Evolutionary conservation across 805 yeast genomes (phyloP).

Genomic region (Starmerella bombicola): DNA sequence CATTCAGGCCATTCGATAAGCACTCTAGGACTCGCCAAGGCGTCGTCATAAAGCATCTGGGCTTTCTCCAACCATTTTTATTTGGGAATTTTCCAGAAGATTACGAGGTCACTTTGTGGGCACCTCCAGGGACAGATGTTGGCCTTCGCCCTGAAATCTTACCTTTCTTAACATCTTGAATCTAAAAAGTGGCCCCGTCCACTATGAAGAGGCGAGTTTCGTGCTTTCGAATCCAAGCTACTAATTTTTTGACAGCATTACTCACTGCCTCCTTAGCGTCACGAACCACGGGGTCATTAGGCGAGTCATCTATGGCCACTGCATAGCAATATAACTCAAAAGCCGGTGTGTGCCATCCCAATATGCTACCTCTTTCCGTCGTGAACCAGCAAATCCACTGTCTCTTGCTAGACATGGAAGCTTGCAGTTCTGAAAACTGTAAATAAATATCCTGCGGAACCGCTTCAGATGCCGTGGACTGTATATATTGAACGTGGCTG

Average conservation of each 20-base stretch:
- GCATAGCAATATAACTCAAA: constrained; percentile 54
- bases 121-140: constrained; percentile 22
- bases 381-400: constrained; percentile 23
- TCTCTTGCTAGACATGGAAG: constrained; percentile 25
- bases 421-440: constrained; percentile 30
- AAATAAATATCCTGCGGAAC: constrained; percentile 1
- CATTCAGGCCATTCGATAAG: constrained; percentile 9
- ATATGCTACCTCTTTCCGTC: constrained; percentile 21
- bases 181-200: constrained; percentile 54
- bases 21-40: constrained; percentile 18
- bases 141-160: constrained; percentile 21
- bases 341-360: constrained; percentile 45
- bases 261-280: constrained; percentile 45
- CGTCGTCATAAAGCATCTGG: constrained; percentile 27
- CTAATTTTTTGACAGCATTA: constrained; percentile 48
- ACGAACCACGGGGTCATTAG: too few species aligned
- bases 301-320: constrained; percentile 31
- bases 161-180: constrained; percentile 7
- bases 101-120: constrained; percentile 21
- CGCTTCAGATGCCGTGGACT: constrained; percentile 20
- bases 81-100: constrained; percentile 26
- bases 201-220: constrained; percentile 59
- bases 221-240: constrained; percentile 64
- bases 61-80: constrained; percentile 25
- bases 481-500: constrained; percentile 50